phyloP scores from a whole-genome alignment of 768 basidiomycete species.

The Guyanaporus albipodus region DNA sequence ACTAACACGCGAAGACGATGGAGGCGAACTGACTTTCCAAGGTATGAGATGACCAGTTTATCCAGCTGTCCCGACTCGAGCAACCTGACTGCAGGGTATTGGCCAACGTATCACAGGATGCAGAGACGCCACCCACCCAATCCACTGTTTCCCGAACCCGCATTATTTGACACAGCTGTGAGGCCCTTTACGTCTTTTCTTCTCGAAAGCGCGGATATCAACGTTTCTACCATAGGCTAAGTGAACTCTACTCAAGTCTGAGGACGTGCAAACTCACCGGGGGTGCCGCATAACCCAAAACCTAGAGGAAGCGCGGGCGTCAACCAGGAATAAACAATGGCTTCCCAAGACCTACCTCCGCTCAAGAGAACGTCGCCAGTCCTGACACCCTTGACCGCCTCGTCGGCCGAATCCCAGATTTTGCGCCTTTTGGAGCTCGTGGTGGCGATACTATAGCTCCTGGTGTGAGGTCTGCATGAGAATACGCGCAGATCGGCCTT shows the following conservation, averaged over 20 bases:
- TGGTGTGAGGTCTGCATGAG: constrained; percentile 1
- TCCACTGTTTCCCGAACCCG: constrained; percentile 64
- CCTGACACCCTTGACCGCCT: constrained; percentile 78
- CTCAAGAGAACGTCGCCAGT: constrained; percentile 72
- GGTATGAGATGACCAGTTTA: constrained; percentile 84
- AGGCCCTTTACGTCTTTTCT: constrained; percentile 65
- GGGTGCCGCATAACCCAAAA: constrained; percentile 87
- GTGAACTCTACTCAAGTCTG: not conserved
- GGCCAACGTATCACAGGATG: too few species aligned
- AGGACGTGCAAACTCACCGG: constrained; percentile 42
- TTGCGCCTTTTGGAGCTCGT: constrained; percentile 38
- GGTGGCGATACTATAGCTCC: constrained; percentile 3
- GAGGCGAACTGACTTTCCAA: constrained; percentile 56
- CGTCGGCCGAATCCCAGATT: constrained; percentile 73
- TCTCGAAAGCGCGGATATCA: constrained; percentile 69
- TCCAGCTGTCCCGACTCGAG: constrained; percentile 68
- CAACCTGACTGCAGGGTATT: constrained; percentile 51
- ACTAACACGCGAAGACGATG: not conserved
- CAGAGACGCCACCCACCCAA: constrained; percentile 59
- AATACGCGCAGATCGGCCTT: constrained; percentile 4
- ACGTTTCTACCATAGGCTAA: constrained; percentile 50
- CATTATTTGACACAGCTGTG: constrained; percentile 84
- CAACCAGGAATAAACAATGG: not conserved
- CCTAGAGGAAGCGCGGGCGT: constrained; percentile 39
- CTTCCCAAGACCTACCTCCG: constrained; percentile 57